phyloP scores from a whole-genome alignment of 257 asterid genomes.

The Solanum commersonii region DNA sequence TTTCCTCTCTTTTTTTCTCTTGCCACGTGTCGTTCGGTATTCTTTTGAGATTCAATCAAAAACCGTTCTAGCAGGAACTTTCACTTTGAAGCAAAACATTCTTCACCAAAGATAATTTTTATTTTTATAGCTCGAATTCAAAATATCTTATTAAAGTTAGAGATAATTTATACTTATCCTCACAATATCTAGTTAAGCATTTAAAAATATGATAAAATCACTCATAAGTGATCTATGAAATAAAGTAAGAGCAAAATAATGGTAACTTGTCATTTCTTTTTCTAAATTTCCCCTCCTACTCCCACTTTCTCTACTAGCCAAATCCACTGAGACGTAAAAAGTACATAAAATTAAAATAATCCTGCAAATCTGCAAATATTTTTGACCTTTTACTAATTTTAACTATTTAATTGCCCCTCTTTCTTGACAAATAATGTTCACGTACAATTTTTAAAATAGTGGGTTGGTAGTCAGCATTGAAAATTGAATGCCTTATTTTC shows the following conservation, averaged over 20 bases:
- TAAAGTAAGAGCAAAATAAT: not conserved
- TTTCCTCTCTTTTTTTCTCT: not conserved
- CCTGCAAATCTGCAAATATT: not conserved
- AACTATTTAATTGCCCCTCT: not conserved
- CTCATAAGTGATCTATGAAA: not conserved
- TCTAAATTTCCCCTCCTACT: not conserved
- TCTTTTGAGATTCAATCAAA: not conserved
- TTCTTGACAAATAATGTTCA: not conserved
- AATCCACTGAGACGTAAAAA: not conserved
- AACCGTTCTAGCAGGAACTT: not conserved
- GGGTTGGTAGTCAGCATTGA: not conserved
- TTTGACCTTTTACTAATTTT: not conserved
- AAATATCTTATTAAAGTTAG: not conserved
- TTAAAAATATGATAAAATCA: not conserved
- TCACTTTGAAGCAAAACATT: not conserved
- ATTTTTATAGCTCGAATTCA: not conserved
- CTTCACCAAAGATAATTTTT: not conserved
- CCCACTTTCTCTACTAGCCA: not conserved
- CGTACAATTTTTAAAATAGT: too few species aligned
- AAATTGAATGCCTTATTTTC: not conserved
- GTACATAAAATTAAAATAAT: not conserved
- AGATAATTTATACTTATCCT: not conserved
- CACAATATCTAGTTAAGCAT: not conserved
- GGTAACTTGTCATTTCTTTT: not conserved
- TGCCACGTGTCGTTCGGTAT: accelerated